Evolutionary conservation across 2,329 filamentous ascomycete genomes (phyloP).

Genomic region (Ascosphaera aggregata): DNA sequence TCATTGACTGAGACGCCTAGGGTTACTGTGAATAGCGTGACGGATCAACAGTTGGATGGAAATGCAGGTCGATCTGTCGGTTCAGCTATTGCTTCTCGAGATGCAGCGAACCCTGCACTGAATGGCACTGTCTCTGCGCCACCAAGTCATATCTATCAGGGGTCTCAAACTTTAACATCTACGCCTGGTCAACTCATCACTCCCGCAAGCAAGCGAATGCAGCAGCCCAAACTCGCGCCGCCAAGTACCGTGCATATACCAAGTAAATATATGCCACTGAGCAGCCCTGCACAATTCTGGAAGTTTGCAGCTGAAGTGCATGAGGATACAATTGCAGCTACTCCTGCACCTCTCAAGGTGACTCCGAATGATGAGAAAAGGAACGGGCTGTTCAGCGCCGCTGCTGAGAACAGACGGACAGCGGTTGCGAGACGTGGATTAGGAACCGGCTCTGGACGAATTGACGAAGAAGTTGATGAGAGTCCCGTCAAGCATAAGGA

Average conservation of each 20-base stretch:
- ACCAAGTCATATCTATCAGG: slow-evolving; percentile 24
- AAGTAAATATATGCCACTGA: slow-evolving; percentile 28
- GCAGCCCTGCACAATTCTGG: slow-evolving; percentile 27
- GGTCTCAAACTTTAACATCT: slow-evolving; percentile 25
- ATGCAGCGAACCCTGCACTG: slow-evolving; percentile 13
- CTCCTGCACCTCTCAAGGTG: background rate
- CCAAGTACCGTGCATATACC: slow-evolving; percentile 26
- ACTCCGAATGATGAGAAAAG: background rate
- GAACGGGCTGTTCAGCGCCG: background rate
- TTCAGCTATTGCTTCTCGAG: background rate
- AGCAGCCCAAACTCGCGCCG: slow-evolving; percentile 24
- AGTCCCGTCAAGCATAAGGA: background rate
- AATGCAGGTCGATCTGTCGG: background rate
- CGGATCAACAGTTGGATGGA: background rate
- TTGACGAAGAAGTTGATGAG: background rate
- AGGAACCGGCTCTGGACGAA: background rate
- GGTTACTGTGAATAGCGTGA: background rate
- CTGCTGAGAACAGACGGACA: too few relatives aligned
- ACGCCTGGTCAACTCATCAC: slow-evolving; percentile 17
- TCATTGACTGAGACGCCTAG: background rate
- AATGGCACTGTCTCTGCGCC: slow-evolving; percentile 17
- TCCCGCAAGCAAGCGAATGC: slow-evolving; percentile 21
- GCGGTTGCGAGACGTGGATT: too few relatives aligned
- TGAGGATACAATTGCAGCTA: background rate
- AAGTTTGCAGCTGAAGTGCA: slow-evolving; percentile 15